Conservation (phyloP, 768 basidiomycete species). For the Albatrellus ellisii region DNA sequence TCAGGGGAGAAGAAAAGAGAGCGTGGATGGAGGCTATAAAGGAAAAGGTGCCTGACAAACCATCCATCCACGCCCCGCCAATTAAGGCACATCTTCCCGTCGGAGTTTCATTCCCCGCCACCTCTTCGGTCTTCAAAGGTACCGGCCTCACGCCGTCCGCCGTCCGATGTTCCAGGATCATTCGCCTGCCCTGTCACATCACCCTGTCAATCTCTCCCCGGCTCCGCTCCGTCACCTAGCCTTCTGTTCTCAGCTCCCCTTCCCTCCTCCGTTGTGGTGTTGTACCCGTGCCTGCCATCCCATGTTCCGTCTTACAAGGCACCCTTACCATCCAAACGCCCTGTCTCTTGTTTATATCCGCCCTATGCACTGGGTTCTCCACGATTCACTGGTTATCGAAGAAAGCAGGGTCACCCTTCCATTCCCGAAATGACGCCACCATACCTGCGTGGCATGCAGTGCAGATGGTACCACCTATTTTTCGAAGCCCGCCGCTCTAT, state of each 20-base stretch:
- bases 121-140: not conserved
- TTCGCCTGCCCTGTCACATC: too few relatives aligned
- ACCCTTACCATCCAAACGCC: too few relatives aligned
- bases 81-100: conserved; percentile 1
- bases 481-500: too few relatives aligned
- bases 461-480: too few relatives aligned
- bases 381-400: too few relatives aligned
- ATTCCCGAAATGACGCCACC: too few relatives aligned
- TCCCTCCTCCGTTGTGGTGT: not conserved
- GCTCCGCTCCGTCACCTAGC: not conserved
- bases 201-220: too few relatives aligned
- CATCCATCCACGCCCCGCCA: not conserved
- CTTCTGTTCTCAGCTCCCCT: not conserved
- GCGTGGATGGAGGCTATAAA: conserved; percentile 1
- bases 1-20: not conserved
- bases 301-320: not conserved
- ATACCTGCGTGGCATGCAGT: too few relatives aligned
- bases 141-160: not conserved
- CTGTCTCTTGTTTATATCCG: too few relatives aligned
- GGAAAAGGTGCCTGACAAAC: conserved; percentile 6
- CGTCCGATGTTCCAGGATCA: not conserved
- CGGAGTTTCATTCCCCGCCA: not conserved
- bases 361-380: too few relatives aligned
- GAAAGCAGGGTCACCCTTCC: too few relatives aligned
- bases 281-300: not conserved